These are phyloP conservation scores for Houttuynia cordata DNA, from an alignment of 164 flowering plant genomes.

Conservation along the genomic window DNA sequence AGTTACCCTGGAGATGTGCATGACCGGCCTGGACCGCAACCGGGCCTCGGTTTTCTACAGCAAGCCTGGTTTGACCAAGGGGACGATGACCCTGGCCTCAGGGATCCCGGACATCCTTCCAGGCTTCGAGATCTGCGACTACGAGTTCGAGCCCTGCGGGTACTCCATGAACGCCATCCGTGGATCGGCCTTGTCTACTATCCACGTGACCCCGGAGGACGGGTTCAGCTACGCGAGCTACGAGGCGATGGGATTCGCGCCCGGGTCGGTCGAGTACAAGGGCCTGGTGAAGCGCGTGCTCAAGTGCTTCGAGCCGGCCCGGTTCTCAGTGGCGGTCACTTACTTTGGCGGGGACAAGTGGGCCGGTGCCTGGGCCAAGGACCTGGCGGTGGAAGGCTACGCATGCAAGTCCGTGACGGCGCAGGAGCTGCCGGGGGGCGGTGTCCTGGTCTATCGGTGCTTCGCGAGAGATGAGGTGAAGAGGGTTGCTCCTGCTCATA, in stretches of 20 bases:
- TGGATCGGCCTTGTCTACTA: slow-evolving; percentile 41
- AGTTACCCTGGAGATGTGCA: slow-evolving; percentile 63
- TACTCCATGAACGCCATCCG: slow-evolving; percentile 78
- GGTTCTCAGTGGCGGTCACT: slow-evolving; percentile 48
- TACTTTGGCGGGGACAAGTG: slow-evolving; percentile 7
- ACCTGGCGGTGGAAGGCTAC: slow-evolving; percentile 26
- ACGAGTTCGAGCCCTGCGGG: slow-evolving; percentile 76
- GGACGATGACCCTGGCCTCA: slow-evolving; percentile 49
- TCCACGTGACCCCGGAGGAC: slow-evolving; percentile 81
- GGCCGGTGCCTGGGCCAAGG: slow-evolving; percentile 14
- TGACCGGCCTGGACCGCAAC: slow-evolving; percentile 49
- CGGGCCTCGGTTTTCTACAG: slow-evolving; percentile 49
- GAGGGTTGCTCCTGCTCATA: neutral
- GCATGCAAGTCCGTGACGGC: slow-evolving; percentile 18
- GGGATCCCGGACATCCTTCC: slow-evolving; percentile 45
- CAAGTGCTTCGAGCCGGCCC: slow-evolving; percentile 41
- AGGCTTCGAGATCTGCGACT: slow-evolving; percentile 44
- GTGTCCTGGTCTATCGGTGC: slow-evolving; percentile 25
- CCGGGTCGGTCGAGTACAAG: slow-evolving; percentile 11
- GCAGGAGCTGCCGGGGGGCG: slow-evolving; percentile 36
- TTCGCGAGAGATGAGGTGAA: slow-evolving; percentile 10
- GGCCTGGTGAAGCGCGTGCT: slow-evolving; percentile 36
- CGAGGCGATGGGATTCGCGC: slow-evolving; percentile 49
- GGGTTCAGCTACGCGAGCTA: slow-evolving; percentile 84
- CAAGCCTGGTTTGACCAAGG: slow-evolving; percentile 22